Percentiles rank a stretch among this genome's conserved stretches.
These are phyloP conservation scores for Schwanniomyces polymorphus DNA, from an alignment of 805 yeast species.

Conservation along the genomic window DNA sequence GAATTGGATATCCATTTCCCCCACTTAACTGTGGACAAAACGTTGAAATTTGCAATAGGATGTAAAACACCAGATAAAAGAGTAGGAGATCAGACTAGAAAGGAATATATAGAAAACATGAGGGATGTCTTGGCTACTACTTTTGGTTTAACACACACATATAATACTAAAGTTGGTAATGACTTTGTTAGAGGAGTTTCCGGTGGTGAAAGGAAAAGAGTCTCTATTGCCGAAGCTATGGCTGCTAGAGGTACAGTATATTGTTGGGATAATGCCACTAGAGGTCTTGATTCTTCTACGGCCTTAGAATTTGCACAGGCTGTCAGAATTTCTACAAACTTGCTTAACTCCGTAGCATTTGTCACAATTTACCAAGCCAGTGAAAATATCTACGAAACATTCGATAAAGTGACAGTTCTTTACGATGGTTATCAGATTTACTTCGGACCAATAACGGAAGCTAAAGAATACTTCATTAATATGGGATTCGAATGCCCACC, in stretches of 20 bases:
- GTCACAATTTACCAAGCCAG: slow-evolving; percentile 72
- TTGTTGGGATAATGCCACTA: slow-evolving; percentile 70
- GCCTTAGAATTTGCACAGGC: slow-evolving; percentile 66
- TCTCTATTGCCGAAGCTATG: slow-evolving; percentile 65
- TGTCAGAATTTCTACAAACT: slow-evolving; percentile 57
- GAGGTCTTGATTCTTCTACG: slow-evolving; percentile 71
- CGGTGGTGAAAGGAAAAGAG: slow-evolving; percentile 75
- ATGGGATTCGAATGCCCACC: slow-evolving; percentile 42
- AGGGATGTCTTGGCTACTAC: slow-evolving; percentile 54
- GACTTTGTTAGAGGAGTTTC: slow-evolving; percentile 70
- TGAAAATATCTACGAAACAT: slow-evolving; percentile 59
- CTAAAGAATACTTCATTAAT: slow-evolving; percentile 37
- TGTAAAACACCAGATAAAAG: slow-evolving; percentile 64
- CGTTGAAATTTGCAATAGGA: slow-evolving; percentile 61
- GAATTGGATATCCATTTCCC: slow-evolving; percentile 71
- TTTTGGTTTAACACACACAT: slow-evolving; percentile 59
- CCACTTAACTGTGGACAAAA: slow-evolving; percentile 64
- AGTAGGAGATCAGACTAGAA: slow-evolving; percentile 61
- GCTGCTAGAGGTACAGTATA: slow-evolving; percentile 52
- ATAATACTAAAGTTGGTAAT: slow-evolving; percentile 63
- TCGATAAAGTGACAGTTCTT: slow-evolving; percentile 60
- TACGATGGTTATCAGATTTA: slow-evolving; percentile 63
- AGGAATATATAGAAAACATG: slow-evolving; percentile 52
- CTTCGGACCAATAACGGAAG: slow-evolving; percentile 55
- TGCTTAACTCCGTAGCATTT: slow-evolving; percentile 56